Percentiles rank a stretch among this genome's conserved stretches.
These are phyloP conservation scores for Pseudocohnilembus persalinus DNA, from an alignment of 169 alveolate genomes.

Conservation along the genomic window DNA sequence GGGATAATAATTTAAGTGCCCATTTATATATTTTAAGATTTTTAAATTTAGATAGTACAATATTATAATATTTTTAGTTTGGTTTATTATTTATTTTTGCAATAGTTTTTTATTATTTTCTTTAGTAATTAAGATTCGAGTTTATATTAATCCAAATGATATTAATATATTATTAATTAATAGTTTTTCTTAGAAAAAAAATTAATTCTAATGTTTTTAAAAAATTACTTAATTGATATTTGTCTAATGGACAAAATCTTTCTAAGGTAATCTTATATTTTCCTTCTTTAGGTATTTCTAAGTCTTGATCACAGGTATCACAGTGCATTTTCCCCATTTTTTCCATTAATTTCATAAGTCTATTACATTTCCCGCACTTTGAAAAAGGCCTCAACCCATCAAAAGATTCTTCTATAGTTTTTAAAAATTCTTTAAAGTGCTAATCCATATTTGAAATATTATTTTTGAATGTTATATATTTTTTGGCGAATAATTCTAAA, in stretches of 20 bases:
- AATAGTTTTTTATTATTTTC: too few relatives aligned
- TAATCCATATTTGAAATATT: constrained; percentile 22
- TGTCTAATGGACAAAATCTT: not conserved
- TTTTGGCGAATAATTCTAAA: constrained; percentile 11
- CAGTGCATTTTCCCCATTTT: constrained; percentile 13
- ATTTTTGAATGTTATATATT: constrained; percentile 17
- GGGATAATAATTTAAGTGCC: too few relatives aligned
- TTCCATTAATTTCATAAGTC: constrained; percentile 31
- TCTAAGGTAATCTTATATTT: constrained; percentile 34
- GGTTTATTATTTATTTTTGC: too few relatives aligned
- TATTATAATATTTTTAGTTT: too few relatives aligned
- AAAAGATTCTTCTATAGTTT: constrained; percentile 12
- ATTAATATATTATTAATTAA: too few relatives aligned
- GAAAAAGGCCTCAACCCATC: constrained; percentile 15
- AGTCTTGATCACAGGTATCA: constrained; percentile 18
- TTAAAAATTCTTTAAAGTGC: not conserved
- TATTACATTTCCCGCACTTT: constrained; percentile 42
- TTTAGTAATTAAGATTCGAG: too few relatives aligned
- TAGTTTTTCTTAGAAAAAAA: too few relatives aligned
- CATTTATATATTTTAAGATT: too few relatives aligned
- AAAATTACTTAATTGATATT: not conserved
- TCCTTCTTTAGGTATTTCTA: constrained; percentile 22
- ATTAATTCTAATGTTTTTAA: too few relatives aligned
- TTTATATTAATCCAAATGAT: too few relatives aligned
- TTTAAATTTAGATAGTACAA: too few relatives aligned